Base-by-base conservation (phyloP, 1,139 yeast species). In the Blastobotrys arbuscula region DNA sequence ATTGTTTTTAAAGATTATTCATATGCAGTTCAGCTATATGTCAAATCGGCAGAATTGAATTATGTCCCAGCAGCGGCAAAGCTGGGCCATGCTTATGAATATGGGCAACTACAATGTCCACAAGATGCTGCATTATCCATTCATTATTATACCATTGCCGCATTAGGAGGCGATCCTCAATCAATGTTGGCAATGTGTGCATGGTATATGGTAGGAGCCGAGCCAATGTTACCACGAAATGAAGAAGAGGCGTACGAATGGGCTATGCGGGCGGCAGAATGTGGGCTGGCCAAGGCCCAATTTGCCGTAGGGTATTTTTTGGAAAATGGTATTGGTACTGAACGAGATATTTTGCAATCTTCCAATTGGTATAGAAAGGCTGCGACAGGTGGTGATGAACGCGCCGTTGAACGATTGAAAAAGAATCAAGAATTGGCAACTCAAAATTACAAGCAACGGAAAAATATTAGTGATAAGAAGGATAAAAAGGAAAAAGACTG, bases 141-240 rank as follows among this genome's bases (percentile, higher is more conserved):
- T 44, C 97, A 92, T 65, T 92, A 90, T 64, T 92, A 88, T 65
- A 89, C 96, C 0, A 82, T 85, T 57, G 96, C 96, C 0, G 96
- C 97, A 0, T 67, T 83, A 42, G 84, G 84, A 2, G 96, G 96
- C 5, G 95, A 92, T 65, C 79, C 95, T 1, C 81, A 78, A 47
- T 84, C 96, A 15, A 92, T 90, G 96, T 73, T 90, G 60, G 90
- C 96, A 2, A 75, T 92, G 74, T 89, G 97, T 66, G 97, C 97
- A 2, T 92, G 97, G 97, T 92, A 89, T 65, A 74, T 90, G 65
- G 84, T 88, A 31, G 98, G 98, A 1, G 83, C 87, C 39, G 92
- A 85, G 38, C 90, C 92, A 18, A 81, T 81, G 52, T 74, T 92
- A 56, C 84, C 82, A 15, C 79, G 80, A 55, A 94, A 90, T 64